Evolutionary conservation across 352 stramenopile genomes (phyloP).

Genomic region (Phytopythium kandeliae): DNA sequence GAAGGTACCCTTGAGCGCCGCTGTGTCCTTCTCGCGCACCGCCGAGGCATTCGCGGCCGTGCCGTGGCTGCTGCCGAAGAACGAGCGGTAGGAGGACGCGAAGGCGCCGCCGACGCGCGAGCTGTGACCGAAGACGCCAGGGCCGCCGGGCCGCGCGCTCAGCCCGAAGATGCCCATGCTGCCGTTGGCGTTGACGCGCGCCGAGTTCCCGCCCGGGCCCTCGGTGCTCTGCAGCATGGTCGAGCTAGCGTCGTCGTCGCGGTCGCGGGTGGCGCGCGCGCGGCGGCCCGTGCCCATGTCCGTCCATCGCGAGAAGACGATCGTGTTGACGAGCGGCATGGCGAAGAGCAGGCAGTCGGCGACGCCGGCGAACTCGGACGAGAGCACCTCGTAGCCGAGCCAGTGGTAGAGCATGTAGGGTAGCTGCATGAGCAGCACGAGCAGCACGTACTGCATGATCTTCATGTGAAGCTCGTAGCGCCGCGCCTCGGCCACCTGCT

Average conservation of each 20-base stretch:
- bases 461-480: slow-evolving; percentile 22
- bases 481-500: neutral
- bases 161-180: neutral
- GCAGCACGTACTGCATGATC: slow-evolving; percentile 42
- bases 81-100: slow-evolving; percentile 27
- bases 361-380: slow-evolving; percentile 24
- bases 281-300: neutral
- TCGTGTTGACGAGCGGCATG: slow-evolving; percentile 45
- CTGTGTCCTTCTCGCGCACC: slow-evolving; percentile 21
- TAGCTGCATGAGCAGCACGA: slow-evolving; percentile 37
- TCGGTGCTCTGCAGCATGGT: slow-evolving; percentile 7
- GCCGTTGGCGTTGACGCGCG: slow-evolving; percentile 8
- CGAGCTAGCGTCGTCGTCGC: slow-evolving; percentile 6
- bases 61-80: slow-evolving; percentile 30
- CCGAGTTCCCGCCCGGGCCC: slow-evolving; percentile 7
- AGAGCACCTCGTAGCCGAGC: slow-evolving; percentile 17
- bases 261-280: neutral
- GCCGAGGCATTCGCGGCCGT: slow-evolving; percentile 3
- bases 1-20: slow-evolving; percentile 29
- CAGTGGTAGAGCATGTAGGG: slow-evolving; percentile 41
- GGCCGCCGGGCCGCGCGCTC: slow-evolving; percentile 4
- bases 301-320: slow-evolving; percentile 29
- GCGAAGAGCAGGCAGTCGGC: slow-evolving; percentile 35
- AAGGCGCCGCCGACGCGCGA: slow-evolving; percentile 10
- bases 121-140: slow-evolving; percentile 5